These are phyloP conservation scores for Leptomonas pyrrhocoris DNA, from an alignment of 208 protist species.

Conservation along the genomic window DNA sequence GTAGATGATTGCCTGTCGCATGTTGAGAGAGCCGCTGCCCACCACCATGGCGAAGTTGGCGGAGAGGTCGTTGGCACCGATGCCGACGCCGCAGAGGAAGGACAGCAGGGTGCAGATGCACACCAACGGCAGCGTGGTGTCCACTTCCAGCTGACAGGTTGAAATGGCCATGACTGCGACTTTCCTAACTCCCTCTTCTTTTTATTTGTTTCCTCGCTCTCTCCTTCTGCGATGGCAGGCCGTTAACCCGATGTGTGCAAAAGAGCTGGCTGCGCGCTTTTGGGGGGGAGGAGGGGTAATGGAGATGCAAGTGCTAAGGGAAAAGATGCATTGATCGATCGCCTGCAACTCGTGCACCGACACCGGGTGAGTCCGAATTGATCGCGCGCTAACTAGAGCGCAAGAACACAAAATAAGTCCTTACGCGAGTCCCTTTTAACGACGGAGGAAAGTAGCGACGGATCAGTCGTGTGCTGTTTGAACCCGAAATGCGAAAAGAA, in stretches of 20 bases:
- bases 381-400: no score
- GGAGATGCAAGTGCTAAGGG: no score
- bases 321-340: neutral
- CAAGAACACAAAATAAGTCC: constrained; percentile 10
- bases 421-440: no score
- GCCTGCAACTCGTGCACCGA: neutral
- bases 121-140: constrained; percentile 74
- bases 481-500: no score
- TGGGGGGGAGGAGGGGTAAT: no score
- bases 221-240: neutral
- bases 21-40: constrained; percentile 81
- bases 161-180: constrained; percentile 15
- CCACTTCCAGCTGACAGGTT: constrained; percentile 63
- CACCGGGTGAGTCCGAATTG: neutral
- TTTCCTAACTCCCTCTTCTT: neutral
- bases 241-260: no score
- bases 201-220: neutral
- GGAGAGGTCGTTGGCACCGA: constrained; percentile 82
- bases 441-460: constrained; percentile 1
- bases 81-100: constrained; percentile 85
- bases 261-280: no score
- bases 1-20: constrained; percentile 80
- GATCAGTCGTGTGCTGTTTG: no score
- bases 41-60: constrained; percentile 90
- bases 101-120: constrained; percentile 76